Percentiles rank a stretch among this genome's conserved stretches.
Evolutionary conservation across 2,329 filamentous ascomycete species (phyloP).

Genomic region (Calcarisporium arbuscula): DNA sequence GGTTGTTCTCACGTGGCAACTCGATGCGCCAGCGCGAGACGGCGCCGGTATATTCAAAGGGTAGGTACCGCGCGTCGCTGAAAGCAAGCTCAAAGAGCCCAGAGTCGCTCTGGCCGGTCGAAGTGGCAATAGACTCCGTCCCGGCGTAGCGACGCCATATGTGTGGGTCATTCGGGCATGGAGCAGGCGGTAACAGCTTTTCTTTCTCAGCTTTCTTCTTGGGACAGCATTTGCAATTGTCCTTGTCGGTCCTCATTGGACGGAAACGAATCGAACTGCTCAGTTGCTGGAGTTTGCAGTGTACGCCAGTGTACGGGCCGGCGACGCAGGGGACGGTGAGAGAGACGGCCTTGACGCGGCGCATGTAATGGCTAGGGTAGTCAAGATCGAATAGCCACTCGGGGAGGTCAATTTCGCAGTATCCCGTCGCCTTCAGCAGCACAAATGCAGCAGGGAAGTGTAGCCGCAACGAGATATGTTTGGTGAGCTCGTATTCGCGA

Average conservation of each 20-base stretch:
- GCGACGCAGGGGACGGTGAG: slow-evolving; percentile 22
- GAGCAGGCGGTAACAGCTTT: too few relatives aligned
- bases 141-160: slow-evolving; percentile 3
- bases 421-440: slow-evolving; percentile 5
- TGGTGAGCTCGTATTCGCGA: slow-evolving; percentile 9
- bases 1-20: slow-evolving; percentile 17
- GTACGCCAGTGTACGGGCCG: background rate
- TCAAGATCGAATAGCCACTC: slow-evolving; percentile 15
- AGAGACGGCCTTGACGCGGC: slow-evolving; percentile 22
- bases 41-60: slow-evolving; percentile 31
- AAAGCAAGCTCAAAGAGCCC: slow-evolving; percentile 29
- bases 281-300: background rate
- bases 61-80: slow-evolving; percentile 21
- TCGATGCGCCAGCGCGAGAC: slow-evolving; percentile 24
- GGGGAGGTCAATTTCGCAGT: slow-evolving; percentile 1
- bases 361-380: slow-evolving; percentile 30
- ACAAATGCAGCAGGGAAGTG: slow-evolving; percentile 6
- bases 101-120: slow-evolving; percentile 16
- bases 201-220: background rate
- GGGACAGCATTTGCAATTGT: slow-evolving; percentile 1
- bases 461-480: slow-evolving; percentile 8
- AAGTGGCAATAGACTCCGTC: slow-evolving; percentile 7
- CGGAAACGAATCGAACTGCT: background rate
- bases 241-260: background rate
- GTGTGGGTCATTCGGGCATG: background rate